Evolutionary conservation across 768 basidiomycete genomes (phyloP).

Genomic region (Russula dissimulans): DNA sequence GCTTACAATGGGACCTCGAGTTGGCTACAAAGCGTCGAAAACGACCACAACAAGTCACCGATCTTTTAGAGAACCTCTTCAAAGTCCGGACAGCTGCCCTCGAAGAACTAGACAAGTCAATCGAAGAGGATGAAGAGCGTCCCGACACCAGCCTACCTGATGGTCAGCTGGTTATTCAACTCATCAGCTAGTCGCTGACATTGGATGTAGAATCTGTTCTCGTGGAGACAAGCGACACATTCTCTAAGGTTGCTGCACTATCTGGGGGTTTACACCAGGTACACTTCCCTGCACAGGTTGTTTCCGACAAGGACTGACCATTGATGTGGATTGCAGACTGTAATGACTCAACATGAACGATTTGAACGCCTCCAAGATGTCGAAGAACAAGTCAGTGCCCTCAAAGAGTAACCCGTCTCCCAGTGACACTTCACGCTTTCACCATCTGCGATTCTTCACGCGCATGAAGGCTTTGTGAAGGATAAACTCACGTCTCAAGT

Average conservation of each 20-base stretch:
- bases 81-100: constrained; percentile 28
- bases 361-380: constrained; percentile 33
- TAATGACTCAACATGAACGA: constrained; percentile 43
- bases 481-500: not conserved
- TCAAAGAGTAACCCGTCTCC: constrained; percentile 3
- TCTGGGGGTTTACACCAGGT: constrained; percentile 48
- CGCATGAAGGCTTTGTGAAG: not conserved
- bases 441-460: not conserved
- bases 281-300: constrained; percentile 10
- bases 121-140: constrained; percentile 16
- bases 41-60: constrained; percentile 46
- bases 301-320: not conserved
- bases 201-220: constrained; percentile 21
- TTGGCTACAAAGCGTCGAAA: constrained; percentile 59
- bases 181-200: not conserved
- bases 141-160: constrained; percentile 20
- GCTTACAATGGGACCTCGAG: constrained; percentile 65
- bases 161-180: constrained; percentile 11
- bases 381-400: constrained; percentile 12
- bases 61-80: constrained; percentile 32
- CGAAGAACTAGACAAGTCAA: constrained; percentile 21
- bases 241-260: constrained; percentile 32
- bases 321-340: constrained; percentile 28
- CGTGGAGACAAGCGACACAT: constrained; percentile 21
- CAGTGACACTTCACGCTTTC: not conserved